Base-by-base conservation (phyloP, 2,329 filamentous ascomycete genomes). In the Orbilia javanica region DNA sequence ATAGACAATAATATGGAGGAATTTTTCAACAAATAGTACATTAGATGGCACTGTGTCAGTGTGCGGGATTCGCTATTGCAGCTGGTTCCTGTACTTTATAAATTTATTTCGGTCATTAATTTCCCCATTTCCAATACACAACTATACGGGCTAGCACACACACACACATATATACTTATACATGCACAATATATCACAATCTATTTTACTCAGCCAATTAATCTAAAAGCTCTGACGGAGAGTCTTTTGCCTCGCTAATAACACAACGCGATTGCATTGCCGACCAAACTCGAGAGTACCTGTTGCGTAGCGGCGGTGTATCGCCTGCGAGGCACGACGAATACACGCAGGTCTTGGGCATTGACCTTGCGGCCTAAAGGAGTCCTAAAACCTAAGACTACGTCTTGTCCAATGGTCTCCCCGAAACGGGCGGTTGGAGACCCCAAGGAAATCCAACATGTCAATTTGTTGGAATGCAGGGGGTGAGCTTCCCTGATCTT, bases 241-340 rank as follows among this genome's bases (percentile, higher is more conserved):
- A n/a, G 15, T 42, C 22, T 42, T 25, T 60, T 34, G 31, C 55
- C 55, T 60, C 55, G 34, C 55, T n/a, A 60, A 60, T 42, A 60
- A 60, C 42, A 60, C 55, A 25, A 60, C 55, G 55, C 55, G 55
- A 18, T 60, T 60, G 34, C 55, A 18, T 60, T 60, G 34, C 55
- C 55, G 55, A 60, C 34, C 20, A 42, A 27, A 42, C 52, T n/a
- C 10, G 20, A 60, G 20, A 13, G 18, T 15, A 34, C 11, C 13
- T 27, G 55, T 60, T 8, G 20, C 20, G 55, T 18, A 25, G 55
- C 55, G 55, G 52, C 20, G 52, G 55, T 60, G 5, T 60, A 34
- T 36, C 52, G 29, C 52, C 25, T 57, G 52, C 29, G 29, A 11
- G 36, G 18, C 31, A 42, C n/a, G 25, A 60, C 55, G 13, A 42